A percentile compares a stretch with the other conserved stretches of the same genome.
These are phyloP conservation scores for Citrullus colocynthis DNA, from an alignment of 306 rosid genomes.

Conservation along the genomic window DNA sequence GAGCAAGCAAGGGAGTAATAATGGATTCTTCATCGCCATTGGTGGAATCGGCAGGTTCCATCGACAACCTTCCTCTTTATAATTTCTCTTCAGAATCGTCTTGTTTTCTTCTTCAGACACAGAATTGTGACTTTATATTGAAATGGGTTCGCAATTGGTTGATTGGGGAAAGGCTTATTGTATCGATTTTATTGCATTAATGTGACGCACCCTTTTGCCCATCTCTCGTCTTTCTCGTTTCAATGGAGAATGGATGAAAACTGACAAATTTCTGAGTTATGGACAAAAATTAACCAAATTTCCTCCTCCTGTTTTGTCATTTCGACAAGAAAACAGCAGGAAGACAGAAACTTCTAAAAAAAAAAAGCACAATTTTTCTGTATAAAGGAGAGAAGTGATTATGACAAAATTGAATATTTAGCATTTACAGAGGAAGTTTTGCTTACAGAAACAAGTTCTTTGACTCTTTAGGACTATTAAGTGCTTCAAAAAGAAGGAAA, in stretches of 20 bases:
- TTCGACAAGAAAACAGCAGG: background rate
- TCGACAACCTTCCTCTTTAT: background rate
- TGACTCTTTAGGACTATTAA: too few relatives aligned
- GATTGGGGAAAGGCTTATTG: background rate
- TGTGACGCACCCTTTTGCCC: background rate
- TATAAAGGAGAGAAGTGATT: too few relatives aligned
- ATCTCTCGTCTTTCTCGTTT: background rate
- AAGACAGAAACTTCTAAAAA: background rate
- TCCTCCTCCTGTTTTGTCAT: background rate
- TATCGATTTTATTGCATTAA: background rate
- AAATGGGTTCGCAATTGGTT: background rate
- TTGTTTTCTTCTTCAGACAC: background rate
- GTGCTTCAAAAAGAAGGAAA: too few relatives aligned
- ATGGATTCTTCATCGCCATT: slow-evolving; percentile 29
- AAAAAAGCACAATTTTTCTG: background rate
- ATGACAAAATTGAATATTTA: too few relatives aligned
- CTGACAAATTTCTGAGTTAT: background rate
- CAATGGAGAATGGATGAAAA: background rate
- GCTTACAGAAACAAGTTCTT: too few relatives aligned
- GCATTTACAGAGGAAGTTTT: too few relatives aligned
- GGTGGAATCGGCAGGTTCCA: background rate
- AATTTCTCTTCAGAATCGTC: background rate
- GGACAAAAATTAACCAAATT: background rate
- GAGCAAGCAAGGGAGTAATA: slow-evolving; percentile 35
- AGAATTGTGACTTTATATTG: background rate